Evolutionary conservation across 805 yeast species (phyloP), one percentile per base, ranked within the genome.

Genomic region (Saccharomycopsis malanga): DNA sequence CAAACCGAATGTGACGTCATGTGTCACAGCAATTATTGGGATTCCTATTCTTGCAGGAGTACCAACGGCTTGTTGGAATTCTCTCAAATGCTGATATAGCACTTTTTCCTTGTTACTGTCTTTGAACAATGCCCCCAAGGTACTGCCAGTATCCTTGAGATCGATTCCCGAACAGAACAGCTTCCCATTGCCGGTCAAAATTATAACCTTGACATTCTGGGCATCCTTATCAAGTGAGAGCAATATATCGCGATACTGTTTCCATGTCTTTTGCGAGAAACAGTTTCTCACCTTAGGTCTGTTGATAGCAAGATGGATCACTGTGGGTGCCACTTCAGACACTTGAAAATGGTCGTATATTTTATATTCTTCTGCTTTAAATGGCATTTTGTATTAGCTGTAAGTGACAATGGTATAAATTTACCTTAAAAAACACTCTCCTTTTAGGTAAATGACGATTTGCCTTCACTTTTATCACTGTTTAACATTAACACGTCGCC

Each of bases 151-250:
- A 39, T 55, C 32, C 2, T 70, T 69, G 57, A 84, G 59, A 58
- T 85, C 82, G 53, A 84, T 68, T 0, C 94, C 94, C 3, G 86
- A 69, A 23, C 79, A 68, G 57, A 85, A 80, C 12, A 81, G 69
- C 21, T 63, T 63, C 6, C 83, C 83, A 1, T 59, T 65, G 0
- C 81, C 79, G 1, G 79, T 72, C 0, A 84, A 65, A 5, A 85
- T 70, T 25, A 82, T 74, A 6, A 71, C 76, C 21, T 75, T 72
- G 22, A 79, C 38, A 21, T 37, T 72, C 1, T 62, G 63, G 2
- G 70, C 61, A 40, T 69, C 72, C 3, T 53, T 43, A 40, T 74
- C 77, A 21, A 84, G 65, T 36, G 55, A 53, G 17, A 61, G 56
- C 49, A 84, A 68, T 6, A 81, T 62, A 3, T 62, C 64, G 41